These are phyloP conservation scores for Stachybotrys elegans DNA, from an alignment of 2,329 filamentous ascomycete genomes.

Conservation along the genomic window DNA sequence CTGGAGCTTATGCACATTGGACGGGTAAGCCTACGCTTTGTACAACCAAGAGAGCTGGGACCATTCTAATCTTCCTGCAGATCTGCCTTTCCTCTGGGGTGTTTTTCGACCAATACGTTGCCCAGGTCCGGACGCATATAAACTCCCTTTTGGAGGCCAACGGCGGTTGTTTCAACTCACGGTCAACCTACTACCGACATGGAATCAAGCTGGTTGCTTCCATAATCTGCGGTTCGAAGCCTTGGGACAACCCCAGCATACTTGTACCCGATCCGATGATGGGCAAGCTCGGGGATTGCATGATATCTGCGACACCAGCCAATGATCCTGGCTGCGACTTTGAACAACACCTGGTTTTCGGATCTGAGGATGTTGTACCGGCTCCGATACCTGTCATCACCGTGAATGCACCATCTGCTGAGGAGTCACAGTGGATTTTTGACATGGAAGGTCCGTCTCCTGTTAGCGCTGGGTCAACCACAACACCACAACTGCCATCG, in stretches of 20 bases:
- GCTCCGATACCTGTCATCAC: not conserved
- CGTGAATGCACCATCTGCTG: not conserved
- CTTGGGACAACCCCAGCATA: no score
- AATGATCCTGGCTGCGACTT: constrained; percentile 1
- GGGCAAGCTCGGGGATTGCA: no score
- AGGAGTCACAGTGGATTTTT: not conserved
- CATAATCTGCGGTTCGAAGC: no score
- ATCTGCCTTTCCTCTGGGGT: constrained; percentile 26
- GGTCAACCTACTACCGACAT: constrained; percentile 36
- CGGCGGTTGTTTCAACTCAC: constrained; percentile 17
- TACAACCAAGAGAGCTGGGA: not conserved
- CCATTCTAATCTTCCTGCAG: constrained; percentile 22
- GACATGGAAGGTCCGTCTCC: not conserved
- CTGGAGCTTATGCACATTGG: constrained; percentile 46
- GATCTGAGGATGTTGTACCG: no score
- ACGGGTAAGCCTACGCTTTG: constrained; percentile 33
- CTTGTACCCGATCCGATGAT: no score
- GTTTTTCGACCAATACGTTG: constrained; percentile 38
- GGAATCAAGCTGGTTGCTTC: constrained; percentile 34
- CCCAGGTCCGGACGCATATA: constrained; percentile 34
- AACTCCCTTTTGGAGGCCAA: constrained; percentile 36
- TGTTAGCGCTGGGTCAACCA: constrained; percentile 4
- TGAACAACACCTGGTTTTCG: no score
- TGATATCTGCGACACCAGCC: no score
- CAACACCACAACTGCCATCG: constrained; percentile 17